Conservation (phyloP, 129 eudicot species). For the Sambucus nigra region DNA sequence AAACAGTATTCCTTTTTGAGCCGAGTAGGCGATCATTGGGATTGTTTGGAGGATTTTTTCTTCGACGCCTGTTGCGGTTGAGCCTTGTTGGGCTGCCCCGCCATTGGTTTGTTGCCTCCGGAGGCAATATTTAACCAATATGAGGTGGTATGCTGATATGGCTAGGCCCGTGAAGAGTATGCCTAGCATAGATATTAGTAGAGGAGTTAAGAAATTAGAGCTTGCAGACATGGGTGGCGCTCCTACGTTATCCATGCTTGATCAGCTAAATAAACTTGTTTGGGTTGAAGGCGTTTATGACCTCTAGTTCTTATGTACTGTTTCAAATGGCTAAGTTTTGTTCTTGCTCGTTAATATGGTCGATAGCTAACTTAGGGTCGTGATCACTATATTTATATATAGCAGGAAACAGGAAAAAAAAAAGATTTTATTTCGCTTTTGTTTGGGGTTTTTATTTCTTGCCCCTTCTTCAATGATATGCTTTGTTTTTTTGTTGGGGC, state of each 20-base stretch:
- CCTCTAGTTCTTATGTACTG: neutral
- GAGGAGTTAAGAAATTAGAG: slow-evolving; percentile 13
- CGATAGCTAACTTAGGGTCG: too few relatives aligned
- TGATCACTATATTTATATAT: too few relatives aligned
- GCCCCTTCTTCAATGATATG: too few relatives aligned
- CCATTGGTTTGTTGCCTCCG: neutral
- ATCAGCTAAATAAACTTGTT: neutral
- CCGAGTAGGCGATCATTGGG: slow-evolving; percentile 15
- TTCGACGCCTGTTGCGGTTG: slow-evolving; percentile 16
- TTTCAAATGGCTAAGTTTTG: neutral
- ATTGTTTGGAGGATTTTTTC: slow-evolving; percentile 14
- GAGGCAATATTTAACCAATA: slow-evolving; percentile 17
- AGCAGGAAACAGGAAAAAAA: too few relatives aligned
- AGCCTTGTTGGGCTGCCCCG: neutral
- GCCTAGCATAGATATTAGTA: slow-evolving; percentile 20
- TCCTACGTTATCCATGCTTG: slow-evolving; percentile 2
- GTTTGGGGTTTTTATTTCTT: too few relatives aligned
- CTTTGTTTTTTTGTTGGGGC: too few relatives aligned
- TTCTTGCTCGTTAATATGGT: too few relatives aligned
- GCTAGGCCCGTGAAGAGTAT: slow-evolving; percentile 8
- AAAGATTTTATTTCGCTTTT: too few relatives aligned
- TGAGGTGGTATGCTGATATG: slow-evolving; percentile 16
- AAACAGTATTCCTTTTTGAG: neutral
- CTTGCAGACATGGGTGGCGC: neutral
- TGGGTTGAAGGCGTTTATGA: neutral